These are phyloP conservation scores for Sinapis alba DNA, from an alignment of 441 rosid genomes.

Conservation along the genomic window DNA sequence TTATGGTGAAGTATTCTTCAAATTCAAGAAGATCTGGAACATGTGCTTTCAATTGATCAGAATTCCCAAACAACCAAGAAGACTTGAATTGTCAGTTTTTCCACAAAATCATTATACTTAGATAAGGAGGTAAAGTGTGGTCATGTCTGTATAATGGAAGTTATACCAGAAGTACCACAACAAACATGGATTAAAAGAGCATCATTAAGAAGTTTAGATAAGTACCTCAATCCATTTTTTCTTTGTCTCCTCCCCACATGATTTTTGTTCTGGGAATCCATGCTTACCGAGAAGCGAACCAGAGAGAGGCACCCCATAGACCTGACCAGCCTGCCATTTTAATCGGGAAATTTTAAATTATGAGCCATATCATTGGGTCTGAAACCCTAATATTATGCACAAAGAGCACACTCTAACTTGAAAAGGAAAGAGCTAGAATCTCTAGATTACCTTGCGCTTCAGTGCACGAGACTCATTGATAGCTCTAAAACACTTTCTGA, in stretches of 20 bases:
- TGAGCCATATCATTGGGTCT: conserved; percentile 17
- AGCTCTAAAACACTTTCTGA: conserved; percentile 89
- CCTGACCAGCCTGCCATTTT: conserved; percentile 94
- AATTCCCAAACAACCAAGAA: conserved; percentile 8
- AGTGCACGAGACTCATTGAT: conserved; percentile 96
- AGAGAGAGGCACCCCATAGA: conserved; percentile 91
- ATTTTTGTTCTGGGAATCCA: conserved; percentile 88
- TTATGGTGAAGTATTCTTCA: background rate
- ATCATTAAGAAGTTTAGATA: conserved; percentile 14
- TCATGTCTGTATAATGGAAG: background rate
- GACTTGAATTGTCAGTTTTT: background rate
- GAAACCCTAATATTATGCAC: conserved; percentile 32
- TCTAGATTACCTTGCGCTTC: conserved; percentile 82
- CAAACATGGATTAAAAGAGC: conserved; percentile 7
- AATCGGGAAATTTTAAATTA: background rate
- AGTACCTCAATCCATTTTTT: conserved; percentile 98
- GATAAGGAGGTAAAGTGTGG: background rate
- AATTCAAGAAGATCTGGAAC: background rate
- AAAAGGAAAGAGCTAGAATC: conserved; percentile 18
- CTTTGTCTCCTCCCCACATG: conserved; percentile 80
- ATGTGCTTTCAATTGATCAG: conserved; percentile 8
- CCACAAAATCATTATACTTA: conserved; percentile 4
- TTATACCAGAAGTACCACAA: conserved; percentile 2
- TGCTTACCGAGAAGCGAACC: conserved; percentile 78
- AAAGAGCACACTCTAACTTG: conserved; percentile 13